Conservation (phyloP, 371 early-diverging fungal species). For the Paraphysoderma sedebokerense region DNA sequence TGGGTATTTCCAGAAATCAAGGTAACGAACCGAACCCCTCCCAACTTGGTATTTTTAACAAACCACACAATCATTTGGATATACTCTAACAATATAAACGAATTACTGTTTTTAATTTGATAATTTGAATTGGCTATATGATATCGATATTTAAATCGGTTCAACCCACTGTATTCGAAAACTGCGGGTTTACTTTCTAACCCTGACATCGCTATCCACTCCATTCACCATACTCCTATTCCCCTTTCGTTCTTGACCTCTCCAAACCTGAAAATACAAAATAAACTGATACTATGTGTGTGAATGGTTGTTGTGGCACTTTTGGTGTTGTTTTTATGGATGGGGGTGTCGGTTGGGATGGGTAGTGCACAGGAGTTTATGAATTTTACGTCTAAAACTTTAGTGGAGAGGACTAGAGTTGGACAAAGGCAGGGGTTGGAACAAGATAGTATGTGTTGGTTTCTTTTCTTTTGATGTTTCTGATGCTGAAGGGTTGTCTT, state of each 20-base stretch:
- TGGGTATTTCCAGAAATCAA: conserved; percentile 73
- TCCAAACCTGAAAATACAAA: background rate
- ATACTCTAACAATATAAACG: background rate
- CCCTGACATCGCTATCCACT: background rate
- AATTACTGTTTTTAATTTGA: background rate
- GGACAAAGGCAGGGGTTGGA: conserved; percentile 77
- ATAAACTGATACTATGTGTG: conserved; percentile 2
- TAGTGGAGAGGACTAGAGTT: conserved; percentile 63
- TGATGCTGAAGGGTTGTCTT: background rate
- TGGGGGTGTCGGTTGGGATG: too few species aligned
- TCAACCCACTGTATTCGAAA: background rate
- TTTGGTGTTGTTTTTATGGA: too few species aligned
- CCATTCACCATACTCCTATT: background rate
- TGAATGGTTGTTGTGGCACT: background rate
- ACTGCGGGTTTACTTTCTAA: background rate
- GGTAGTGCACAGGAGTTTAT: conserved; percentile 77
- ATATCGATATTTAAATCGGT: too few species aligned
- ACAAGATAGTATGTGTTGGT: conserved; percentile 42
- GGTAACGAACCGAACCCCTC: too few species aligned
- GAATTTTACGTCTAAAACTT: conserved; percentile 64
- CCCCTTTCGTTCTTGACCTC: background rate
- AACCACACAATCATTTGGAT: background rate
- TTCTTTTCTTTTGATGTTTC: background rate
- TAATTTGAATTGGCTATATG: background rate
- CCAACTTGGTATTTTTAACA: background rate